phyloP scores from a whole-genome alignment of 345 rosid genomes.

The Citrus reticulata region DNA sequence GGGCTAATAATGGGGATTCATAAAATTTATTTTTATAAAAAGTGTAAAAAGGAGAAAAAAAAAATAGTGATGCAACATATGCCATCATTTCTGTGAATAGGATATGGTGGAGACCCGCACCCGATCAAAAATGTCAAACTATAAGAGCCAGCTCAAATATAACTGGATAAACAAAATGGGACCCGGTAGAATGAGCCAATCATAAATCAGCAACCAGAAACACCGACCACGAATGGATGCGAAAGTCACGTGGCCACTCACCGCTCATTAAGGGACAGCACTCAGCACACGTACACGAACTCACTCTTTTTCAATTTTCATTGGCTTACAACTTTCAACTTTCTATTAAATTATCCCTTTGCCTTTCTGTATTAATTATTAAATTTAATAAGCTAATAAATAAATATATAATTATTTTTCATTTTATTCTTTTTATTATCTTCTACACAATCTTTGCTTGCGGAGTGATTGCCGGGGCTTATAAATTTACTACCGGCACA shows the following conservation, averaged over 20 bases:
- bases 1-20: too few species aligned
- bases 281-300: background rate
- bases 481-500: background rate
- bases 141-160: background rate
- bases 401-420: background rate
- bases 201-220: constrained; percentile 9
- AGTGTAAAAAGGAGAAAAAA: too few species aligned
- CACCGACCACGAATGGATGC: background rate
- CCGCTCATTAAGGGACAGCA: background rate
- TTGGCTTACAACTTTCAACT: constrained; percentile 18
- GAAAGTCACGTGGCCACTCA: constrained; percentile 5
- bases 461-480: constrained; percentile 30
- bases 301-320: background rate
- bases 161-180: background rate
- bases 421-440: background rate
- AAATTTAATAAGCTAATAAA: background rate
- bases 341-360: background rate
- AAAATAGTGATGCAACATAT: too few species aligned
- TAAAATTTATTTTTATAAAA: too few species aligned
- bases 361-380: background rate
- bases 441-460: constrained; percentile 1
- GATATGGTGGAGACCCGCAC: background rate
- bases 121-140: background rate
- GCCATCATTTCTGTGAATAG: background rate
- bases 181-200: background rate